A percentile compares a stretch with the other conserved stretches of the same genome.
Evolutionary conservation across 2,329 filamentous ascomycete genomes (phyloP).

Genomic region (Lasiodiplodia theobromae): DNA sequence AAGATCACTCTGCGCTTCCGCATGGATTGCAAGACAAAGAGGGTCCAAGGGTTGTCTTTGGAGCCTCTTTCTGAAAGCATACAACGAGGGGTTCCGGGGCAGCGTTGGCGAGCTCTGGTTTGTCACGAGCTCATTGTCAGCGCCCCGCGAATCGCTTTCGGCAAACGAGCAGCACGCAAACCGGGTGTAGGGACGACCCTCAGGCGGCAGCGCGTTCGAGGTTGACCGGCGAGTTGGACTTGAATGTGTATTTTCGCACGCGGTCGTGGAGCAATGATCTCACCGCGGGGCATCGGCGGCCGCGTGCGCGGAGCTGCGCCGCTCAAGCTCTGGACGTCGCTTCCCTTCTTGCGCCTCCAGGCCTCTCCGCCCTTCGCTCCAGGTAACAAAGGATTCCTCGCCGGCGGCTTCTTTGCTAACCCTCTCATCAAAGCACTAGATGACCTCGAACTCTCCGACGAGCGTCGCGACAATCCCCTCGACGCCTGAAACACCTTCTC

Average conservation of each 20-base stretch:
- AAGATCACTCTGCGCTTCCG: conserved; percentile 26
- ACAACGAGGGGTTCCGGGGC: conserved; percentile 1
- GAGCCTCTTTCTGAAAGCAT: conserved; percentile 23
- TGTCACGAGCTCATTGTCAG: conserved; percentile 28
- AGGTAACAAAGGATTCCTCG: not conserved
- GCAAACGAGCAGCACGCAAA: conserved; percentile 11
- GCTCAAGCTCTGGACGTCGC: conserved; percentile 1
- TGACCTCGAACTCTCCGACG: not conserved
- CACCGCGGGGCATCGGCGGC: conserved; percentile 21
- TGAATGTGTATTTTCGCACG: conserved; percentile 13
- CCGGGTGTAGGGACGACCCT: not conserved
- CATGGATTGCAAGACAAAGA: conserved; percentile 29
- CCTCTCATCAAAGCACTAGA: not conserved
- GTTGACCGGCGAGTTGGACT: not conserved
- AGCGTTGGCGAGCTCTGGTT: conserved; percentile 11
- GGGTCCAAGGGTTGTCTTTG: conserved; percentile 22
- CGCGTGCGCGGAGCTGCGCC: conserved; percentile 1
- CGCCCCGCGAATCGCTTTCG: conserved; percentile 19
- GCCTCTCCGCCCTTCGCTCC: not conserved
- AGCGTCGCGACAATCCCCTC: not conserved
- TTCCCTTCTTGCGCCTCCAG: not conserved
- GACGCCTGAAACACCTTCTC: not conserved
- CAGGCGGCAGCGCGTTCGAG: not conserved
- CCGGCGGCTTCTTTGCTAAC: not conserved
- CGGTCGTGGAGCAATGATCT: conserved; percentile 13